A percentile compares a stretch with the other conserved stretches of the same genome.
Evolutionary conservation across 257 asterid genomes (phyloP).

Genomic region (Fraxinus excelsior): DNA sequence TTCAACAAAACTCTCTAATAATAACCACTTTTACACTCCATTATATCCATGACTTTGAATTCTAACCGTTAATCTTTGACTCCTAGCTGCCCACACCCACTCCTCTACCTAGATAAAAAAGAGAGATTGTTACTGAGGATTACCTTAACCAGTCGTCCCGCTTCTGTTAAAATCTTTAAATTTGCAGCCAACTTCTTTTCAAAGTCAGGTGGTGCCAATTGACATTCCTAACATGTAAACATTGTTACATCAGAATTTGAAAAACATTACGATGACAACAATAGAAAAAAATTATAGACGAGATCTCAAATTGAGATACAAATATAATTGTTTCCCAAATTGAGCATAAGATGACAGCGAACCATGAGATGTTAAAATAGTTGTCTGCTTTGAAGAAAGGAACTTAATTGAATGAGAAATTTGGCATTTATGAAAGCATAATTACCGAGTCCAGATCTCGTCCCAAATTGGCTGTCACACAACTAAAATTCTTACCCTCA

Average conservation of each 20-base stretch:
- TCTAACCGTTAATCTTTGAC: background rate
- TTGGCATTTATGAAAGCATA: constrained; percentile 6
- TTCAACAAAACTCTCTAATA: no score
- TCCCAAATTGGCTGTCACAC: no score
- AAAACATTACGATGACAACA: background rate
- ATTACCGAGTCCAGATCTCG: background rate
- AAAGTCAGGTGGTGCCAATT: constrained; percentile 41
- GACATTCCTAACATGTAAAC: constrained; percentile 56
- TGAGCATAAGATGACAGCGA: constrained; percentile 14
- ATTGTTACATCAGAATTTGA: constrained; percentile 17
- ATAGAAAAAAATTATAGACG: background rate
- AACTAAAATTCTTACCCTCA: no score
- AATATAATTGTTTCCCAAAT: background rate
- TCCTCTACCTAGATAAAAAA: background rate
- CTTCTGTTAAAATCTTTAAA: no score
- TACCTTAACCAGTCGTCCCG: no score
- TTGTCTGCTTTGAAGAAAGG: no score
- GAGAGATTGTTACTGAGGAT: no score
- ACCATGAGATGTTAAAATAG: background rate
- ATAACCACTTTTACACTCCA: background rate
- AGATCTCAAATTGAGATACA: background rate
- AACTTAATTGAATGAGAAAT: background rate
- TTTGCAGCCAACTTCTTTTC: no score
- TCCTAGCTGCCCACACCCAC: background rate
- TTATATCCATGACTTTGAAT: background rate